Evolutionary conservation across 164 flowering plant genomes (phyloP).

Genomic region (Magnolia kwangsiensis): DNA sequence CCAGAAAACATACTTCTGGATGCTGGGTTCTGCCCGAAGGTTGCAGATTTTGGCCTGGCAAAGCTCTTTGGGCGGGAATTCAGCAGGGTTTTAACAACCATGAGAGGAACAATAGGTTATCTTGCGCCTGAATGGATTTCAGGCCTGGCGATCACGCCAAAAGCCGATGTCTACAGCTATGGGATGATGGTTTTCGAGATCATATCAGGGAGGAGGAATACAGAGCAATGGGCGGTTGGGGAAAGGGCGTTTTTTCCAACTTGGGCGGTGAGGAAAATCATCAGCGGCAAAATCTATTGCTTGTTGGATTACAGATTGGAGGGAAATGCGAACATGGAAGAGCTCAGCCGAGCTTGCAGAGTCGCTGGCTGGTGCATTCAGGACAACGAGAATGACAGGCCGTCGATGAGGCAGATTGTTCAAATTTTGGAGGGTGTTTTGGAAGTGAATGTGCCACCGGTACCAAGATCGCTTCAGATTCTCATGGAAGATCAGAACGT

Average conservation of each 20-base stretch:
- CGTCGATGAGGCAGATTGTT: constrained; percentile 39
- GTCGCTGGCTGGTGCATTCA: constrained; percentile 40
- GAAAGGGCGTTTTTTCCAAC: constrained; percentile 23
- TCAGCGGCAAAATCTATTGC: constrained; percentile 11
- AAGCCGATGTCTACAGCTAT: constrained; percentile 41
- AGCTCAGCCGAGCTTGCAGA: constrained; percentile 23
- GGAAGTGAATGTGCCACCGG: constrained; percentile 32
- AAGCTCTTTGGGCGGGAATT: constrained; percentile 35
- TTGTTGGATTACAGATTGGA: constrained; percentile 24
- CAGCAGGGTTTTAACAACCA: constrained; percentile 35
- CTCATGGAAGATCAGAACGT: constrained; percentile 11
- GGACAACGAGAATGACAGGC: constrained; percentile 31
- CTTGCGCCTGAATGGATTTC: constrained; percentile 46
- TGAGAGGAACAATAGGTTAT: constrained; percentile 41
- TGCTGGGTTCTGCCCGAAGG: constrained; percentile 29
- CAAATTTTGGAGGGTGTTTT: constrained; percentile 35
- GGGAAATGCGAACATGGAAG: constrained; percentile 22
- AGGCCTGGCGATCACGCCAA: constrained; percentile 31
- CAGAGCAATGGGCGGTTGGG: constrained; percentile 16
- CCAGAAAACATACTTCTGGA: constrained; percentile 40
- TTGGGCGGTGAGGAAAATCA: constrained; percentile 24
- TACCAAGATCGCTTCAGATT: constrained; percentile 28
- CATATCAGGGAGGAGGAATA: constrained; percentile 33
- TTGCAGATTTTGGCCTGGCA: constrained; percentile 39
- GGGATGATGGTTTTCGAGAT: constrained; percentile 38